Conservation (phyloP, 2,329 filamentous ascomycete species). For the Ophidiomyces ophidiicola region DNA sequence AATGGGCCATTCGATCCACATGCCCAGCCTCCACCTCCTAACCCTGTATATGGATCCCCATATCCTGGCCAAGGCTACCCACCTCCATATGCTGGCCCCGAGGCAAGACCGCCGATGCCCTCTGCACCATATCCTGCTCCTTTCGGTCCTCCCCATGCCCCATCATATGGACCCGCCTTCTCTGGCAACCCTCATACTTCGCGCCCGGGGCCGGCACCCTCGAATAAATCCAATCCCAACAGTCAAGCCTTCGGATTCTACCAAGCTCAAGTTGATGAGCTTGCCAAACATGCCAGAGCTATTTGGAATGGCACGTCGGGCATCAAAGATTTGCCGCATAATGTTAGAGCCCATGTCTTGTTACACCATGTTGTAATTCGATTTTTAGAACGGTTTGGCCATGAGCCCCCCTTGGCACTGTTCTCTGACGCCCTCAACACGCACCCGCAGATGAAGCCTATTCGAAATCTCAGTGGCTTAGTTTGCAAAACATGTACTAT, state of each 20-base stretch:
- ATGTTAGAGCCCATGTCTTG: conserved; percentile 51
- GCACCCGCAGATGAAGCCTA: conserved; percentile 45
- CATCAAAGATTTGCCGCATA: conserved; percentile 50
- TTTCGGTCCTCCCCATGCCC: conserved; percentile 12
- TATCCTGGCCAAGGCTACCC: conserved; percentile 18
- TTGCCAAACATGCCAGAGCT: conserved; percentile 46
- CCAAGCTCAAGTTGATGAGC: conserved; percentile 39
- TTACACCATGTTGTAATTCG: conserved; percentile 50
- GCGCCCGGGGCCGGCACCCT: conserved; percentile 8
- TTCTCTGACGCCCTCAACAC: conserved; percentile 49
- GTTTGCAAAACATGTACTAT: conserved; percentile 43
- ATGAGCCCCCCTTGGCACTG: conserved; percentile 45
- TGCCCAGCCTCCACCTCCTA: conserved; percentile 15
- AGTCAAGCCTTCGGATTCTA: conserved; percentile 34
- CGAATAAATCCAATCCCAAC: conserved; percentile 15
- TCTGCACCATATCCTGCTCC: conserved; percentile 15
- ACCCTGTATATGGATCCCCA: conserved; percentile 18
- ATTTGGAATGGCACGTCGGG: conserved; percentile 51
- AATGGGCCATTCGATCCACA: conserved; percentile 16
- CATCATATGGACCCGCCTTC: conserved; percentile 13
- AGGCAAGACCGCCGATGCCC: conserved; percentile 15
- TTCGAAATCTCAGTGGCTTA: conserved; percentile 44
- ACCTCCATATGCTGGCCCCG: conserved; percentile 16
- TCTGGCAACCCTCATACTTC: conserved; percentile 7
- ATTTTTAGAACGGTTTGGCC: conserved; percentile 47